Evolutionary conservation across 768 basidiomycete genomes (phyloP), one percentile per base, ranked within the genome.

Genomic region (Macrocybe gigantea): DNA sequence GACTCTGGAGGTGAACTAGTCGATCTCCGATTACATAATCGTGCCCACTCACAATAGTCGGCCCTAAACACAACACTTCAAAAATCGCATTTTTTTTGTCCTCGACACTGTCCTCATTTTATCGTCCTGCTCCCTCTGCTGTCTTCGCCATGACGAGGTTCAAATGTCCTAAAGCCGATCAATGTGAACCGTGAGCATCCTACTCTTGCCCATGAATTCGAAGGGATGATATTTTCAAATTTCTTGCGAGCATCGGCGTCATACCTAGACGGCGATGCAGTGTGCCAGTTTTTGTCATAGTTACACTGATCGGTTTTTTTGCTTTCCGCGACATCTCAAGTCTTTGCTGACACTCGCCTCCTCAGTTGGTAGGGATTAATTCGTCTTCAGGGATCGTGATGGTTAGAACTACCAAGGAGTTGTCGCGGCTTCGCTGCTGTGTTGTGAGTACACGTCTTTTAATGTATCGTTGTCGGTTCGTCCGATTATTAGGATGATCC

Each of bases 281-380:
- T 80, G 85, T 68, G 72, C 63, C 63, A 62, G 62, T 72, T 75
- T 72, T 77, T 85, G 87, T 89, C 87, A 89, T 89, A 88, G 87
- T 88, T 88, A 89, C 87, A 83, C 87, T 88, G 87, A 89, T 78
- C 74, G 70, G 77, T 75, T 67, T 57, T 50, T 31, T 35, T 32
- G 14, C 46, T 37, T 40, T 34, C 38, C 38, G 52, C 39, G 33
- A 45, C 33, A 32, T 40, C 14, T 31, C 14, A 9, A 38, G n/a
- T n/a, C 6, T 43, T 22, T 36, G 7, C 22, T 48, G 42, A 15
- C 12, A 5, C 7, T 14, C 41, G 11, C 22, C 22, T 22, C 38
- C 44, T 22, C 1, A 8, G 6, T 13, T 36, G 3, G 22, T 37
- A 10, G 8, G 7, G 30, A 6, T 44, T 14, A 38, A 10, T 30